A percentile compares a stretch with the other conserved stretches of the same genome.
Evolutionary conservation across 176 grass and related monocot species (phyloP).

Genomic region (Miscanthus lutarioriparius): DNA sequence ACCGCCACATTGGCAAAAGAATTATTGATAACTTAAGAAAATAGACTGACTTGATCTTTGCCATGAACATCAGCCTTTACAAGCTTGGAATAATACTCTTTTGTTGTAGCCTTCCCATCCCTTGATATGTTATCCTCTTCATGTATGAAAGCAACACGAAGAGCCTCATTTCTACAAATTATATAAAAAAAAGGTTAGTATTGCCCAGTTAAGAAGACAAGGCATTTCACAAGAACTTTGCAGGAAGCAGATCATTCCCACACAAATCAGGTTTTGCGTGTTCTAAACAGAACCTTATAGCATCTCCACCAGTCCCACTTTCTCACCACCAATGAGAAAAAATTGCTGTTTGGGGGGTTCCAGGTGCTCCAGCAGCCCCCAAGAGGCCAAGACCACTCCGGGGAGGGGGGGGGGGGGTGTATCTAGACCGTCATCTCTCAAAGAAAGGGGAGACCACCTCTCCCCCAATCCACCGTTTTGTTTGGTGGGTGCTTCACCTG

Average conservation of each 20-base stretch:
- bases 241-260: not conserved
- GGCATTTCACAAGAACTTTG: not conserved
- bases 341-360: too few relatives aligned
- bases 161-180: conserved; percentile 80
- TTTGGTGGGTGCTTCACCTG: not conserved
- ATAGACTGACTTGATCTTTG: conserved; percentile 86
- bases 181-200: conserved; percentile 30
- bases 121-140: conserved; percentile 51
- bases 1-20: not conserved
- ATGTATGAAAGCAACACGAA: conserved; percentile 97
- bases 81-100: conserved; percentile 91
- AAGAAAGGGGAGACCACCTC: not conserved
- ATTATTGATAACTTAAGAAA: conserved; percentile 7
- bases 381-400: too few relatives aligned
- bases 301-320: not conserved
- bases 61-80: conserved; percentile 93
- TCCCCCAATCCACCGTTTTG: not conserved
- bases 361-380: too few relatives aligned
- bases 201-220: not conserved
- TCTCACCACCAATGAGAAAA: not conserved
- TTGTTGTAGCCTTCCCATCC: conserved; percentile 37
- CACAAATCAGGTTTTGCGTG: too few relatives aligned
- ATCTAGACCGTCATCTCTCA: not conserved
- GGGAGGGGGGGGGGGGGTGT: too few relatives aligned
- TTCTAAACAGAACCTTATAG: not conserved